A percentile compares a stretch with the other conserved stretches of the same genome.
phyloP scores from a whole-genome alignment of 441 rosid species.

The Metrosideros polymorpha region DNA sequence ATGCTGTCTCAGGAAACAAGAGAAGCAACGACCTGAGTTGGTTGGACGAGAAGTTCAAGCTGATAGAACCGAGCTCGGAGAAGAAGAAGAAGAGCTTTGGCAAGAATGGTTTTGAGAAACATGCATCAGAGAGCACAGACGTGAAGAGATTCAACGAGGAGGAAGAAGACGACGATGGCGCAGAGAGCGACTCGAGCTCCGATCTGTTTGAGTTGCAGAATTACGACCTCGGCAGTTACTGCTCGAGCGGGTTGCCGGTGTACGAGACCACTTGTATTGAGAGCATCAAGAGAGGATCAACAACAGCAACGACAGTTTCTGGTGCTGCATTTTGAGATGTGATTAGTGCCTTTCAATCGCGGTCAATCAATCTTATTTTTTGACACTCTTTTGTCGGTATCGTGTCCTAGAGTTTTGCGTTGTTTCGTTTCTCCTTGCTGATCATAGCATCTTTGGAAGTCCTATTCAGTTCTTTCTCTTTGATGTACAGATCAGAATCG shows the following conservation, averaged over 20 bases:
- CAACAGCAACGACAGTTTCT: conserved; percentile 4
- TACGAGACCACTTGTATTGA: conserved; percentile 83
- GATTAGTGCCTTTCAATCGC: not conserved
- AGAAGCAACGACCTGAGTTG: conserved; percentile 6
- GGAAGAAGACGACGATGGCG: conserved; percentile 52
- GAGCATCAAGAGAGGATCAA: conserved; percentile 55
- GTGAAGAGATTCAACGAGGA: conserved; percentile 6
- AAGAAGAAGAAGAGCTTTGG: conserved; percentile 18
- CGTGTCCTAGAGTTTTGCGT: not conserved
- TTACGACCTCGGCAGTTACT: conserved; percentile 53
- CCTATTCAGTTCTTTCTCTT: not conserved
- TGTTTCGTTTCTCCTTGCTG: not conserved
- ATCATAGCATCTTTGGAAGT: not conserved
- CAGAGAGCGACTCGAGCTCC: conserved; percentile 91
- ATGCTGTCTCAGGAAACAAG: conserved; percentile 13
- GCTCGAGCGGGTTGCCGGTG: conserved; percentile 76
- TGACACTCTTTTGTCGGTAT: not conserved
- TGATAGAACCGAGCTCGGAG: not conserved
- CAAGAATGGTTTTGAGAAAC: conserved; percentile 18
- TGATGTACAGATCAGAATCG: not conserved
- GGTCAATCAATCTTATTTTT: not conserved
- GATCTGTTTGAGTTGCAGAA: conserved; percentile 88
- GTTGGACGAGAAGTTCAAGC: not conserved
- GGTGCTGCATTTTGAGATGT: not conserved
- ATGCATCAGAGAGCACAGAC: conserved; percentile 15